Evolutionary conservation across 768 basidiomycete genomes (phyloP).

Genomic region (Panus rudis): DNA sequence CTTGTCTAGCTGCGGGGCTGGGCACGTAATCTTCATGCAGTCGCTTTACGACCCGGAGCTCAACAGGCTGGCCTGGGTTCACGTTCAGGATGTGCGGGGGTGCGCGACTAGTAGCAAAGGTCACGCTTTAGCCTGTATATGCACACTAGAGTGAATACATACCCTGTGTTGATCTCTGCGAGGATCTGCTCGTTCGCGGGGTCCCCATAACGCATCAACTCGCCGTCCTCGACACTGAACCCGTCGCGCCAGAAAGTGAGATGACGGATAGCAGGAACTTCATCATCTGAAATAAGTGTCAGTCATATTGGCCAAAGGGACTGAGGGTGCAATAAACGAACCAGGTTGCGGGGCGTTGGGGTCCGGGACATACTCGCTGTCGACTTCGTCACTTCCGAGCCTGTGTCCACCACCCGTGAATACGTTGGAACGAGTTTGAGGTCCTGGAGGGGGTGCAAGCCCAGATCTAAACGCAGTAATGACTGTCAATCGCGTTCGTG

Average conservation of each 20-base stretch:
- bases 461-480: constrained; percentile 27
- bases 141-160: constrained; percentile 12
- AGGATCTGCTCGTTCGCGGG: constrained; percentile 65
- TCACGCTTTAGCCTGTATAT: neutral
- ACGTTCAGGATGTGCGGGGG: constrained; percentile 76
- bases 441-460: constrained; percentile 21
- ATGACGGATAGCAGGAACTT: constrained; percentile 58
- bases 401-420: constrained; percentile 77
- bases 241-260: constrained; percentile 93
- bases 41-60: constrained; percentile 70
- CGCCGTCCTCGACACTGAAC: constrained; percentile 86
- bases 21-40: constrained; percentile 65
- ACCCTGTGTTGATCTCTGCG: constrained; percentile 77
- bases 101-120: constrained; percentile 46
- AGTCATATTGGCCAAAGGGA: neutral
- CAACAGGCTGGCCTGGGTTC: constrained; percentile 70
- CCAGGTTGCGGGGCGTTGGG: constrained; percentile 35
- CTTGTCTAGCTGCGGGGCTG: constrained; percentile 32
- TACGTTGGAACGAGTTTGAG: constrained; percentile 17
- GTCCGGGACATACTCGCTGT: constrained; percentile 71
- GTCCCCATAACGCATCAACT: constrained; percentile 77
- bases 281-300: constrained; percentile 26
- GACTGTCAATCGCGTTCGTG: neutral
- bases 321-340: constrained; percentile 12
- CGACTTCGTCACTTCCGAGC: constrained; percentile 86